Percentiles rank a stretch among this genome's conserved stretches.
Conservation (phyloP, 768 basidiomycete species). For the Tulasnella sp. region DNA sequence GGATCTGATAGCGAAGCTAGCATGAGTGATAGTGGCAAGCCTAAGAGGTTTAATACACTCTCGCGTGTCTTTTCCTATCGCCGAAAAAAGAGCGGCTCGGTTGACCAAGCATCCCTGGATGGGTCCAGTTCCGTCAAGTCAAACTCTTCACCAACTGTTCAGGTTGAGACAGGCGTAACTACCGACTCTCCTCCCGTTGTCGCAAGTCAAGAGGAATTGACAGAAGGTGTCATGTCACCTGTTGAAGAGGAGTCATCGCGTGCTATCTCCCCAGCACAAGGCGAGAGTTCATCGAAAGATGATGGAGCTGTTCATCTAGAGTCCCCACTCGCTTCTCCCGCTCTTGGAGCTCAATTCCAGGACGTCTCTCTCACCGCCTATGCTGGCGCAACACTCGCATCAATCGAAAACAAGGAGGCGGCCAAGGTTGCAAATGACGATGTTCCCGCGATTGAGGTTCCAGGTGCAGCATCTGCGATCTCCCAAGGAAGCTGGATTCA, state of each 20-base stretch:
- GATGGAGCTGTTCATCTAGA: not conserved
- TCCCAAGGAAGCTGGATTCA: too few relatives aligned
- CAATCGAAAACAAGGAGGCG: too few relatives aligned
- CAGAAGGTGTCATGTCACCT: not conserved
- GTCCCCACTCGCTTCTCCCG: not conserved
- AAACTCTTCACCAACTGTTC: not conserved
- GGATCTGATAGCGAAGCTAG: conserved; percentile 10
- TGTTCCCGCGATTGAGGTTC: too few relatives aligned
- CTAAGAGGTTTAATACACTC: not conserved
- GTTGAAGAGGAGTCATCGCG: not conserved
- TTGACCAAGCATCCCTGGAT: not conserved
- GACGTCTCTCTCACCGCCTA: conserved; percentile 4
- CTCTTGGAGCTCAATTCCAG: not conserved
- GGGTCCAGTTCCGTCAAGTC: not conserved
- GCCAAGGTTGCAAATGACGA: too few relatives aligned
- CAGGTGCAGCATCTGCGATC: too few relatives aligned
- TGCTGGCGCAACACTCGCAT: conserved; percentile 7
- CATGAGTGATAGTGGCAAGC: not conserved
- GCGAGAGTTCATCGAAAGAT: too few relatives aligned
- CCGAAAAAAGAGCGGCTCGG: conserved; percentile 2
- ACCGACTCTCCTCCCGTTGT: not conserved
- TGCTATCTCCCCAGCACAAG: not conserved
- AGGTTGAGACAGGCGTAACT: not conserved
- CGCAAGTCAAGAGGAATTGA: not conserved
- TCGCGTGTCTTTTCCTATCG: not conserved